Conservation (phyloP, 768 basidiomycete genomes). For the Megacollybia marginata region DNA sequence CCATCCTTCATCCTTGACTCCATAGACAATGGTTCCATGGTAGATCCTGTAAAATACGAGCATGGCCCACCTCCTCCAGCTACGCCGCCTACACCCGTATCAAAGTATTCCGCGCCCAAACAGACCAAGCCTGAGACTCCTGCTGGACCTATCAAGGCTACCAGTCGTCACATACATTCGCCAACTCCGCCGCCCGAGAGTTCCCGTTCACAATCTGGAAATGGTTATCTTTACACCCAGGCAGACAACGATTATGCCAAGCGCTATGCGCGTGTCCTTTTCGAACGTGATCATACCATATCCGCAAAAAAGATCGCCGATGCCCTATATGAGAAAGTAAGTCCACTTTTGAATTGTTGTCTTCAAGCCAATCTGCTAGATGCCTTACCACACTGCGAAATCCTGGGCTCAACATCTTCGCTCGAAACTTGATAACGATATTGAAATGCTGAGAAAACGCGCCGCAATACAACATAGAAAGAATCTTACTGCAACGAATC, state of each 20-base stretch:
- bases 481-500: constrained; percentile 2
- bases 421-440: constrained; percentile 21
- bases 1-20: constrained; percentile 49
- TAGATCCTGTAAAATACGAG: constrained; percentile 37
- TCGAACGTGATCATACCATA: constrained; percentile 40
- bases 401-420: constrained; percentile 45
- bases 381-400: constrained; percentile 46
- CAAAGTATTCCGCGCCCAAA: constrained; percentile 4
- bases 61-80: neutral
- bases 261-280: constrained; percentile 35
- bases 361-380: constrained; percentile 25
- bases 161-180: constrained; percentile 14
- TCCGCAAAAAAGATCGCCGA: constrained; percentile 26
- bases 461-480: constrained; percentile 47
- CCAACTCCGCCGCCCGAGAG: constrained; percentile 40
- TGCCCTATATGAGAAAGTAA: constrained; percentile 39
- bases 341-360: constrained; percentile 1
- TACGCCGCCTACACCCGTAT: neutral
- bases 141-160: no score
- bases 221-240: constrained; percentile 37
- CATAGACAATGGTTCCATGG: constrained; percentile 30
- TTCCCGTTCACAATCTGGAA: constrained; percentile 15
- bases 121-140: neutral
- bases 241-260: constrained; percentile 43
- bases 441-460: constrained; percentile 43